These are phyloP conservation scores for Forsythia suspensa DNA, from an alignment of 257 asterid species.

Conservation along the genomic window DNA sequence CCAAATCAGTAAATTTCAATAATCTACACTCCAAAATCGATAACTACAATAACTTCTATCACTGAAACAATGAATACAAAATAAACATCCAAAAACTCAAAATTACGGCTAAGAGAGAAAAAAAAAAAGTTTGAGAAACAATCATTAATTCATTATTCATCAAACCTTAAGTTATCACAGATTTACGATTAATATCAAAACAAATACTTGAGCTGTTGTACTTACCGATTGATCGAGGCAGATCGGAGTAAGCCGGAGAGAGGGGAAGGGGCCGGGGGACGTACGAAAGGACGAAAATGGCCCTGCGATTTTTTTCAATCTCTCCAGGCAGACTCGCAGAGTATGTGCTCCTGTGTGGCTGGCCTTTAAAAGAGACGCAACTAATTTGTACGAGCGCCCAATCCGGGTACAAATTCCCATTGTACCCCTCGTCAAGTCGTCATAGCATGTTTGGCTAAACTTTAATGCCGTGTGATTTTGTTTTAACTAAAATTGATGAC, in stretches of 20 bases:
- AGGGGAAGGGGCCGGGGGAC: not conserved
- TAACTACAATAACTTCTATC: not conserved
- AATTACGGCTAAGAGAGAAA: not conserved
- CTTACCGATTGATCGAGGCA: slow-evolving; percentile 25
- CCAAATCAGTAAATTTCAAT: slow-evolving; percentile 10
- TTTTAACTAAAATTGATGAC: too few relatives aligned
- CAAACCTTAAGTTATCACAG: not conserved
- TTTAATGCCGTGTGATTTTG: too few relatives aligned
- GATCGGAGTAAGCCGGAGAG: slow-evolving; percentile 2
- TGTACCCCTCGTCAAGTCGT: not conserved
- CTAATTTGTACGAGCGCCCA: not conserved
- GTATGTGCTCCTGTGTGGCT: not conserved
- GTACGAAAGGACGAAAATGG: not conserved
- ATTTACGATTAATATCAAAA: not conserved
- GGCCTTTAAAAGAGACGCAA: not conserved
- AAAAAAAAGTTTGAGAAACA: not conserved
- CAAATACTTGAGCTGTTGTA: not conserved
- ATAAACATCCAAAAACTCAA: not conserved
- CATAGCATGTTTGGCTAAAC: too few relatives aligned
- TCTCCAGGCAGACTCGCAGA: not conserved
- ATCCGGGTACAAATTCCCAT: not conserved
- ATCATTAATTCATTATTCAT: not conserved
- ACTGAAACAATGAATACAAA: not conserved
- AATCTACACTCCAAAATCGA: not conserved
- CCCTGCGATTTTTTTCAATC: not conserved